Evolutionary conservation across 148 eudicot genomes (phyloP).

Genomic region (Chenopodium suecicum): DNA sequence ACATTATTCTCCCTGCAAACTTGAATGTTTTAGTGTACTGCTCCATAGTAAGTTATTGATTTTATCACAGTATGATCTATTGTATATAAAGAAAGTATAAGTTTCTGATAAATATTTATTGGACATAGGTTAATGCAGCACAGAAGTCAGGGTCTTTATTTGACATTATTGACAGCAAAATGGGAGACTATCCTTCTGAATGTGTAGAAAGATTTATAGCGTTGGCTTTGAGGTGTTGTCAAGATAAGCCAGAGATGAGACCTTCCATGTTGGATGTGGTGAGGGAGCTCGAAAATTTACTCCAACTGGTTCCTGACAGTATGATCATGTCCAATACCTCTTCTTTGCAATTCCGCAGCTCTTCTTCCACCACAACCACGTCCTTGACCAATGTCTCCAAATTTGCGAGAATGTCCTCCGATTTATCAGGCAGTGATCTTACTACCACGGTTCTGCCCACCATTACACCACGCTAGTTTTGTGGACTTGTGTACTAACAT

Average conservation of each 20-base stretch:
- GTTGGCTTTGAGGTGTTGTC: constrained; percentile 61
- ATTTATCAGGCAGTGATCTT: constrained; percentile 51
- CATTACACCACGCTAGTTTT: constrained; percentile 39
- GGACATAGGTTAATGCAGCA: constrained; percentile 51
- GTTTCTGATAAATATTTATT: too few species aligned
- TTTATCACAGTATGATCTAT: background rate
- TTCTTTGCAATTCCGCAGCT: constrained; percentile 23
- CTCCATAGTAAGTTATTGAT: too few species aligned
- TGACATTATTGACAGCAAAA: constrained; percentile 54
- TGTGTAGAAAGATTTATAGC: constrained; percentile 57
- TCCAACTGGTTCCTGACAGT: constrained; percentile 50
- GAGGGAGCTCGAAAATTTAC: constrained; percentile 63
- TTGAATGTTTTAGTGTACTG: background rate
- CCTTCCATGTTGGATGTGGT: constrained; percentile 79
- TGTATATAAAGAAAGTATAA: background rate
- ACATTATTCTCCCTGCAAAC: background rate
- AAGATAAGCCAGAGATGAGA: constrained; percentile 55
- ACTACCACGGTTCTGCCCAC: constrained; percentile 39
- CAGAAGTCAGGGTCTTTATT: constrained; percentile 49
- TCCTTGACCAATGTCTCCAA: constrained; percentile 29
- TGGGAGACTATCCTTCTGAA: constrained; percentile 64
- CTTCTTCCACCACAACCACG: constrained; percentile 29
- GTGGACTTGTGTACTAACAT: background rate
- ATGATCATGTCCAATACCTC: constrained; percentile 28
- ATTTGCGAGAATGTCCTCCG: constrained; percentile 34